A percentile compares a stretch with the other conserved stretches of the same genome.
Conservation (phyloP, 805 yeast genomes). For the Blastobotrys chiropterorum region DNA sequence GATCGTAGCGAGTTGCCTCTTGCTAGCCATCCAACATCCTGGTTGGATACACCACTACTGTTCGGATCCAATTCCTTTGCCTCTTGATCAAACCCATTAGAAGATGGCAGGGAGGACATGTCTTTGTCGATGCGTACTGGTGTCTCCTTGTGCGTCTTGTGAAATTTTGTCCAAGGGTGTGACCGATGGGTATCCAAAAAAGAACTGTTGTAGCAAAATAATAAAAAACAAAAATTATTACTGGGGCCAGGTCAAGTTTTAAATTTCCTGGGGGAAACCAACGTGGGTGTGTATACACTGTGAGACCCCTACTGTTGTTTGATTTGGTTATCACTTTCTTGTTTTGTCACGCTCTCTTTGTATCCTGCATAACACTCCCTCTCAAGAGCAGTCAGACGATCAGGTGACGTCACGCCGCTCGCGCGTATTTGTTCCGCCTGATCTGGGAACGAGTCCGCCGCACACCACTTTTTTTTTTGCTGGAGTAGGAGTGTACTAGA, state of each 20-base stretch:
- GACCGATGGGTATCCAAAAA: too few species aligned
- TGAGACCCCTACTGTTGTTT: too few species aligned
- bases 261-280: too few species aligned
- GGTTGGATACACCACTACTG: conserved; percentile 50
- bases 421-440: neutral
- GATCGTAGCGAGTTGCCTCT: conserved; percentile 43
- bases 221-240: too few species aligned
- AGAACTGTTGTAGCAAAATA: too few species aligned
- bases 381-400: neutral
- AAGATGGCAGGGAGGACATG: neutral
- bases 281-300: too few species aligned
- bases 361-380: neutral
- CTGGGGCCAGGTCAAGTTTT: too few species aligned
- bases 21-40: conserved; percentile 82
- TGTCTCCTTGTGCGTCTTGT: too few species aligned
- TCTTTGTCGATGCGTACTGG: neutral
- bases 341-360: neutral
- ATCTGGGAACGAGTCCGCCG: neutral
- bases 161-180: too few species aligned
- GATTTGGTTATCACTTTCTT: neutral
- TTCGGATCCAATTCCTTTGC: conserved; percentile 6
- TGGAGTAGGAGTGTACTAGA: too few species aligned
- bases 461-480: neutral
- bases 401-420: neutral
- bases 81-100: neutral